Evolutionary conservation across 371 early-diverging fungal genomes (phyloP).

Genomic region (Mortierella sp.): DNA sequence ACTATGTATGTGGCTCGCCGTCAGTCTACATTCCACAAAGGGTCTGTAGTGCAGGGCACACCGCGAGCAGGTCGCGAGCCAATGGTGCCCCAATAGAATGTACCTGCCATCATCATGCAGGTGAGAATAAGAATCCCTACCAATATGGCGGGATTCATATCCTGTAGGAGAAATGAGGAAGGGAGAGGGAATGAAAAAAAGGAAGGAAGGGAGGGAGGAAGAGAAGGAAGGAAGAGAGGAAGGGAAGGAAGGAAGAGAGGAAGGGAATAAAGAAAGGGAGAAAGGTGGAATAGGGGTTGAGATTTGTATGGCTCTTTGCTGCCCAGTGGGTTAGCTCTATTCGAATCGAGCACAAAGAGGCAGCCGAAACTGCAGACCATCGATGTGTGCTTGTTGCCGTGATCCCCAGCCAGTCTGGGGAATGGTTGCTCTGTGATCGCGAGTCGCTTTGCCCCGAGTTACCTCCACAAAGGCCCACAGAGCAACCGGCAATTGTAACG

Average conservation of each 20-base stretch:
- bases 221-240: neutral
- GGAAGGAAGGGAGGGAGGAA: neutral
- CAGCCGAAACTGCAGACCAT: neutral
- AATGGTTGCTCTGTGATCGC: neutral
- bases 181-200: neutral
- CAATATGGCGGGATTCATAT: too few species aligned
- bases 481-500: too few species aligned
- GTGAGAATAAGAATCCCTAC: too few species aligned
- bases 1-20: slow-evolving; percentile 13
- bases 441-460: slow-evolving; percentile 1
- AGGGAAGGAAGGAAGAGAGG: neutral
- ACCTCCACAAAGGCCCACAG: neutral
- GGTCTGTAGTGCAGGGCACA: neutral
- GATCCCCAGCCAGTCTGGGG: neutral
- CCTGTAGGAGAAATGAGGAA: too few species aligned
- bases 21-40: neutral
- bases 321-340: neutral
- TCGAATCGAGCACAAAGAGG: slow-evolving; percentile 6
- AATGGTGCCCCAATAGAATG: neutral
- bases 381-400: neutral
- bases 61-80: slow-evolving; percentile 2
- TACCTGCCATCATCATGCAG: too few species aligned
- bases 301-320: slow-evolving; percentile 6
- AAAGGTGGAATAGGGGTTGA: neutral
- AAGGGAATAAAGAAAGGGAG: neutral